Evolutionary conservation across 495 filamentous ascomycete species (phyloP).

Genomic region (Lasiosphaeria miniovina): DNA sequence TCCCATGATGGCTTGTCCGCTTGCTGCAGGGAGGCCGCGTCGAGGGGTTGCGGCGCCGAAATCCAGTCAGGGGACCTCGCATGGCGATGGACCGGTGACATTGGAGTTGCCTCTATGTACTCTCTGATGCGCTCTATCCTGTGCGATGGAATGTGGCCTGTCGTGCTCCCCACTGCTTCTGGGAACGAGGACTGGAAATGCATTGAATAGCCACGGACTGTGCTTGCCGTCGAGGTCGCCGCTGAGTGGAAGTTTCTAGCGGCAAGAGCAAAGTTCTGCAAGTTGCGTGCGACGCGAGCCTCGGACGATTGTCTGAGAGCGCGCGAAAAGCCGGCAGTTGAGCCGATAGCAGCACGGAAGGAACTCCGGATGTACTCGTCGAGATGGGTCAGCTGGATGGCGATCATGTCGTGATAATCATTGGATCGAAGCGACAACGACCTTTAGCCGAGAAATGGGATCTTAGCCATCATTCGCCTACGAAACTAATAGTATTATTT

Average conservation of each 20-base stretch:
- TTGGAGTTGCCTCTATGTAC: not conserved
- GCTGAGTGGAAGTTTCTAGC: constrained; percentile 3
- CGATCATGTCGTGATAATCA: not conserved
- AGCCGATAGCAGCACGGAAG: not conserved
- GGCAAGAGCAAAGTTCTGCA: not conserved
- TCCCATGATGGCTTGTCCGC: not conserved
- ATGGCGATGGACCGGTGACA: not conserved
- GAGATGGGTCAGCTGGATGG: not conserved
- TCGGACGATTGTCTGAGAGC: not conserved
- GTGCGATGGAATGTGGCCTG: not conserved
- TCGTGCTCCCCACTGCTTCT: not conserved
- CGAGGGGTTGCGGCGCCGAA: not conserved
- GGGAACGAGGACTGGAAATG: not conserved
- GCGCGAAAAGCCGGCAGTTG: not conserved
- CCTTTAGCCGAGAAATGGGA: not conserved
- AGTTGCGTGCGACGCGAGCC: not conserved
- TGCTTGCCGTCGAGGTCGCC: not conserved
- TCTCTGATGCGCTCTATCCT: not conserved
- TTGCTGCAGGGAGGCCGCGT: not conserved
- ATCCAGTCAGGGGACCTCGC: not conserved
- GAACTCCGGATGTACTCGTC: not conserved
- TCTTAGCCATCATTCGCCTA: too few species aligned
- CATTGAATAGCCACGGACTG: not conserved
- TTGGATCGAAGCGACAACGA: not conserved
- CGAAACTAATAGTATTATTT: not conserved